Evolutionary conservation across 2,329 filamentous ascomycete genomes (phyloP), one percentile per base, ranked within the genome.

Genomic region (Colletotrichum viniferum): DNA sequence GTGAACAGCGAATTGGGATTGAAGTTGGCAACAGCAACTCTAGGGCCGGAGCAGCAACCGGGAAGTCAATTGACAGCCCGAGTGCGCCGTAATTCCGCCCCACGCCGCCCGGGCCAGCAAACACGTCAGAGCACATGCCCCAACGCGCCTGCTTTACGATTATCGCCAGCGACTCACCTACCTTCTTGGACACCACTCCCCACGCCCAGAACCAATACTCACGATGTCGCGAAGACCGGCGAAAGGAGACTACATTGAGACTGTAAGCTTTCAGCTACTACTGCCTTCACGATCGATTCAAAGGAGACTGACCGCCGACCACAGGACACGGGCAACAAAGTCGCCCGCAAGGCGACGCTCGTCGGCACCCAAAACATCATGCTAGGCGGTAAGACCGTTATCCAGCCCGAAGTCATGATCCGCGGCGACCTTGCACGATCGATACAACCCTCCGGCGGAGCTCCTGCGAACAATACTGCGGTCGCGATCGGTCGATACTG

Each of bases 291-390:
- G n/a, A n/a, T n/a, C n/a, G n/a, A n/a, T n/a, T n/a, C n/a, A n/a
- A n/a, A n/a, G n/a, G n/a, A 3, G 9, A 8, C 30, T 61, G 18
- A 63, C 58, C 8, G 60, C 24, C 60, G 30, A 38, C 69, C 2
- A 30, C 24, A 98, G 96, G 96, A 98, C 86, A 98, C 96, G 4
- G 97, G 97, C 79, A 99, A 99, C 90, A 98, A 98, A 87, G 97
- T 99, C 81, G 96, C 96, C 52, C 95, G 97, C 79, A 95, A 95
- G 79, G 95, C 95, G 77, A 93, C 94, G 82, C 95, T 99, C 79
- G 94, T 98, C 81, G 97, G 97, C 81, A 98, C 96, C 26, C 96
- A 98, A 80, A 98, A 98, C 86, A 98, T 99, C 86, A 98, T 98
- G 85, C 94, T 99, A 3, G 97, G 96, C 79, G 97, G 97, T 77